Base-by-base conservation (phyloP, 2,329 filamentous ascomycete genomes). In the Aureobasidium pullulans region DNA sequence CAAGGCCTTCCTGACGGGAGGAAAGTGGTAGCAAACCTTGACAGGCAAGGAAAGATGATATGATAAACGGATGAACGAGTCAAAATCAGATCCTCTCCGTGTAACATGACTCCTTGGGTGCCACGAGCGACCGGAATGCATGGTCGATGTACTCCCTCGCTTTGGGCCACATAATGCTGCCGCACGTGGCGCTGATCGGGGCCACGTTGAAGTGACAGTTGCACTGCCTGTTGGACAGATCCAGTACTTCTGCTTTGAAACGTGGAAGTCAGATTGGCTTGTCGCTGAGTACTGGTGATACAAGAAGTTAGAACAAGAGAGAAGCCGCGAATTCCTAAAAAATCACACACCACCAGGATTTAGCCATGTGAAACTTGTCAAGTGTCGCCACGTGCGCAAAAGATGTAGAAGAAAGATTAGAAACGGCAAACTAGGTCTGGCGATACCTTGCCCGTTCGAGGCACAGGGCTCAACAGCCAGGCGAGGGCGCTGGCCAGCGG, bases 51-150 rank as follows among this genome's bases (percentile, higher is more conserved):
- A 39, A 13, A n/a, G 28, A 37, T 46, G 53, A 47, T 29, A 56
- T n/a, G 54, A 57, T 57, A 40, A 23, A 57, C 11, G 52, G 46
- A 46, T 46, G 40, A 57, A 57, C 23, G 43, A 57, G 32, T 57
- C 52, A 56, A 34, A 32, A 29, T 15, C 16, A 29, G 11, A n/a
- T 36, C 19, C 9, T 19, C 6, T 15, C 11, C 13, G 40, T 57
- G 52, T 37, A 46, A 37, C 52, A 46, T 46, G 52, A 46, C 42
- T 28, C 37, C 15, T 13, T 44, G n/a, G 19, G 37, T 52, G 49
- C 29, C n/a, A 54, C 52, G 40, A 46, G 10, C 52, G n/a, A 40
- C 23, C 19, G 53, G 53, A 46, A 46, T 57, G 53, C 31, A 29
- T 57, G 53, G 42, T 23, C 48, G 6, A 16, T 48, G 42, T 47